Evolutionary conservation across 1,284 basidiomycete species (phyloP), one percentile per base, ranked within the genome.

Genomic region (Ustilago shanxiensis): DNA sequence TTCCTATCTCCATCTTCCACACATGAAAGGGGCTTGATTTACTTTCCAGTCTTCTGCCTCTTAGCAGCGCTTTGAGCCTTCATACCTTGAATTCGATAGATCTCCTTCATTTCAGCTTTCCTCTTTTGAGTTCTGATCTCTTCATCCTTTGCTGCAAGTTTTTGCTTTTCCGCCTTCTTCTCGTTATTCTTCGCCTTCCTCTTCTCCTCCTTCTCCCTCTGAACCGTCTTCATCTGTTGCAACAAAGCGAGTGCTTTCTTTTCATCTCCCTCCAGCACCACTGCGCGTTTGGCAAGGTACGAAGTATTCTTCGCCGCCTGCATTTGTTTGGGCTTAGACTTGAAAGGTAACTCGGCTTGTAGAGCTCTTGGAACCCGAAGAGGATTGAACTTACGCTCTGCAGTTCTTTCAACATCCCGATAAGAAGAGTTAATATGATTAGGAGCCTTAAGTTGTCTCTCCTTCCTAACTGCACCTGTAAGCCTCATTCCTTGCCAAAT

Each of bases 251-350:
- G 88, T 0, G 96, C 95, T 84, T 91, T 93, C 88, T 92, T 94
- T 89, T 99, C 96, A 83, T 97, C 94, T 1, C 93, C 93, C 84
- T 96, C 93, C 89, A 99, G 89, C 49, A 99, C 92, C 18, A 98
- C 95, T 0, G 96, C 95, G 18, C 84, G 64, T 52, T 82, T 77
- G 16, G 81, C 71, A 24, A 84, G 64, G 57, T 83, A 88, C 22
- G 95, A 96, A 83, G 90, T 89, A 3, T n/a, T 29, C 20, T 58
- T 61, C 62, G 55, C 37, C 11, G 89, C 89, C 79, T 90, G 90
- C 89, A 93, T 92, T 45, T 92, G 85, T 86, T 94, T 94, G 20
- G 95, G 93, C 87, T 99, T 99, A 51, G 93, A 93, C 3, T 94
- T 93, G 85, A 92, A 99, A 0, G 97, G 97, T 20, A 99, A 88